These are phyloP conservation scores for Furcasterigmium sp. DNA, from an alignment of 2,329 filamentous ascomycete genomes.

Conservation along the genomic window DNA sequence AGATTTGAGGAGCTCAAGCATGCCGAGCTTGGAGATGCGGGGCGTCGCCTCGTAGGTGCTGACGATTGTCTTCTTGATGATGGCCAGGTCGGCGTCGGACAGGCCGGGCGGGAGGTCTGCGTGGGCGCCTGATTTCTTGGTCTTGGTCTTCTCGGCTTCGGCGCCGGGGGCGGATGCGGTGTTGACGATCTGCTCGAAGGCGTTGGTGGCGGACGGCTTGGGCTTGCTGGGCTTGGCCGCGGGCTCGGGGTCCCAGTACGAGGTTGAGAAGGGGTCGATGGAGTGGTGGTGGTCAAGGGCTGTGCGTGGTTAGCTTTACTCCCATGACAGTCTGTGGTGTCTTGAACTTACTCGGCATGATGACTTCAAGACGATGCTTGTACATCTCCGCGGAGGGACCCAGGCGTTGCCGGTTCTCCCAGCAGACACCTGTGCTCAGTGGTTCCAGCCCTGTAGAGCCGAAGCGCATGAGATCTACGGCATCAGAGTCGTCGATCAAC, in stretches of 20 bases:
- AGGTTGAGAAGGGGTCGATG: conserved; percentile 80
- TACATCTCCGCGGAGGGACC: conserved; percentile 44
- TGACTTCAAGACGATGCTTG: conserved; percentile 68
- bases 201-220: conserved; percentile 22
- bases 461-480: conserved; percentile 49
- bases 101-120: conserved; percentile 26
- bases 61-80: conserved; percentile 35
- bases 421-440: conserved; percentile 75
- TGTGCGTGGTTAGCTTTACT: conserved; percentile 20
- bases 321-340: conserved; percentile 11
- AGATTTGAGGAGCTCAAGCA: conserved; percentile 9
- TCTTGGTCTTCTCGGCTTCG: conserved; percentile 1
- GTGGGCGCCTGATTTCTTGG: neutral
- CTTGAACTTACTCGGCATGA: conserved; percentile 53
- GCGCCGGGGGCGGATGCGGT: neutral
- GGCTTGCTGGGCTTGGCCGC: conserved; percentile 22
- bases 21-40: conserved; percentile 11
- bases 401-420: conserved; percentile 56
- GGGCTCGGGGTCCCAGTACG: conserved; percentile 64
- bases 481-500: conserved; percentile 84
- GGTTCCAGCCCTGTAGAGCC: conserved; percentile 69
- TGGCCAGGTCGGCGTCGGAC: conserved; percentile 23
- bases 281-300: conserved; percentile 43
- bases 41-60: conserved; percentile 23
- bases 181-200: conserved; percentile 26